Percentiles rank a stretch among this genome's conserved stretches.
phyloP scores from a whole-genome alignment of 495 filamentous ascomycete species.

The Aspergillus olivimuriae region DNA sequence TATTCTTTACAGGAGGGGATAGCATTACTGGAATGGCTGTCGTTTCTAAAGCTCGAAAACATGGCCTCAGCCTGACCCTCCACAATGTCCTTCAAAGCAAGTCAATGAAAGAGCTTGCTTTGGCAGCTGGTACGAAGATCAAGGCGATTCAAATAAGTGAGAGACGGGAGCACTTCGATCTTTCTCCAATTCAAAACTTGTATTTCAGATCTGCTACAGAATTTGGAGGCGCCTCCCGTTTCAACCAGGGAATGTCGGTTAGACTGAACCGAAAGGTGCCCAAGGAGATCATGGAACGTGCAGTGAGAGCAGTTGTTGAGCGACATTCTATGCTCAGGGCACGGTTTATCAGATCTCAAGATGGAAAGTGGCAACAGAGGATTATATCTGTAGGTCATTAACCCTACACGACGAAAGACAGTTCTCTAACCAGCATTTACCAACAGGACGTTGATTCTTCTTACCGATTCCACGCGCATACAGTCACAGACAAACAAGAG shows the following conservation, averaged over 20 bases:
- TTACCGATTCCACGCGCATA: slow-evolving; percentile 32
- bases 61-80: slow-evolving; percentile 30
- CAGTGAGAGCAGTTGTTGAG: slow-evolving; percentile 50
- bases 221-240: slow-evolving; percentile 46
- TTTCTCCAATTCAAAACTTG: slow-evolving; percentile 41
- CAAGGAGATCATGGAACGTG: slow-evolving; percentile 43
- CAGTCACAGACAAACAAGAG: slow-evolving; percentile 22
- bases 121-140: slow-evolving; percentile 17
- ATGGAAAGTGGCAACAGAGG: slow-evolving; percentile 39
- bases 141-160: slow-evolving; percentile 20
- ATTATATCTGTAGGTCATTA: slow-evolving; percentile 26
- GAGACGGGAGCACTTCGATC: slow-evolving; percentile 43
- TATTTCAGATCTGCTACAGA: slow-evolving; percentile 41
- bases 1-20: slow-evolving; percentile 35
- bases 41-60: slow-evolving; percentile 32
- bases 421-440: not conserved
- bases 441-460: slow-evolving; percentile 35
- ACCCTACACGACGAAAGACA: not conserved
- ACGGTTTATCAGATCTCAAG: slow-evolving; percentile 42
- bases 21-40: slow-evolving; percentile 40
- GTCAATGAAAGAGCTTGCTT: slow-evolving; percentile 32
- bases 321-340: slow-evolving; percentile 67
- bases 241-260: slow-evolving; percentile 66
- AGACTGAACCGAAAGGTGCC: slow-evolving; percentile 45
- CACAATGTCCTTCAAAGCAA: slow-evolving; percentile 32